Evolutionary conservation across 75 land plant genomes (phyloP).

Genomic region (Sequoia sempervirens): DNA sequence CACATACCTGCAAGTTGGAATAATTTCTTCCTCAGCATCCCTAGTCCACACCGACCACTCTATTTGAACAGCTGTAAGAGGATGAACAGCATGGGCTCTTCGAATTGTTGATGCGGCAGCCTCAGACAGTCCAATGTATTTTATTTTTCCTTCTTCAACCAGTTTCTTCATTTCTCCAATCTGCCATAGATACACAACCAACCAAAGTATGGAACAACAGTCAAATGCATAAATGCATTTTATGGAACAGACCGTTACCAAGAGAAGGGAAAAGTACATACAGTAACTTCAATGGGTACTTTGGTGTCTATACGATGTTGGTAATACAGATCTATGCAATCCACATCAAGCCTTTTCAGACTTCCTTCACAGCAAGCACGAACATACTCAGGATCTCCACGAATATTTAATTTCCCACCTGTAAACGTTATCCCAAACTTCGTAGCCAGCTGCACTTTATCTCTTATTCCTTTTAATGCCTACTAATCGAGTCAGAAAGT

Average conservation of each 20-base stretch:
- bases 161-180: constrained; percentile 53
- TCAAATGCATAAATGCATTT: background rate
- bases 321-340: constrained; percentile 71
- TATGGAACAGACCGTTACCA: too few relatives aligned
- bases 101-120: constrained; percentile 44
- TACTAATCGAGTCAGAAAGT: constrained; percentile 1
- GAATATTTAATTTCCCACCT: constrained; percentile 8
- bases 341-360: constrained; percentile 54
- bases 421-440: too few relatives aligned
- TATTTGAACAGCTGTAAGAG: constrained; percentile 52
- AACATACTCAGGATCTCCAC: constrained; percentile 59
- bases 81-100: constrained; percentile 60
- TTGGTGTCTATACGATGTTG: constrained; percentile 54
- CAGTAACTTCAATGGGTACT: constrained; percentile 64
- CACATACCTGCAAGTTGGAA: constrained; percentile 42
- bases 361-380: constrained; percentile 58
- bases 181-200: constrained; percentile 5
- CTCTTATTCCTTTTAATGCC: constrained; percentile 20
- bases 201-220: background rate
- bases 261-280: constrained; percentile 1
- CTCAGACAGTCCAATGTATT: constrained; percentile 50
- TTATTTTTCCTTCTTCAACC: constrained; percentile 51
- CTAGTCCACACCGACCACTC: constrained; percentile 65
- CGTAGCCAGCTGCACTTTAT: constrained; percentile 15
- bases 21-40: constrained; percentile 45